These are phyloP conservation scores for Syzygium jambos DNA, from an alignment of 345 rosid genomes.

Conservation along the genomic window DNA sequence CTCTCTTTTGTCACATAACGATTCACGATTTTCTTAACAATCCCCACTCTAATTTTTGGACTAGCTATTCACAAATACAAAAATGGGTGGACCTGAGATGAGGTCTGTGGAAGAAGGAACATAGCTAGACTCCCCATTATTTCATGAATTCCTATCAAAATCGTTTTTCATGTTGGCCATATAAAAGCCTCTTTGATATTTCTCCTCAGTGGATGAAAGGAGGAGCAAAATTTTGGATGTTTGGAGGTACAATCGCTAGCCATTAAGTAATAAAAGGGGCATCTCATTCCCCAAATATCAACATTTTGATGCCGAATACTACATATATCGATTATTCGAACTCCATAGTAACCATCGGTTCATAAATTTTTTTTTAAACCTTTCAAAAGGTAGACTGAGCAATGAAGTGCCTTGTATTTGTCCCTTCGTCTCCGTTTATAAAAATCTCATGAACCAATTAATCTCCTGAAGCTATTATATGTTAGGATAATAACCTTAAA, in stretches of 20 bases:
- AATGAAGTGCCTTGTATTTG: accelerated
- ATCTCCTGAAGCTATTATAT: too few relatives aligned
- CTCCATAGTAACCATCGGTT: accelerated
- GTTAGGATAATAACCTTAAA: accelerated
- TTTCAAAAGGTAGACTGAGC: accelerated
- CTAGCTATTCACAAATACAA: background rate
- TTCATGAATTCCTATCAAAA: background rate
- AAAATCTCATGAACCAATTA: too few relatives aligned
- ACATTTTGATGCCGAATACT: background rate
- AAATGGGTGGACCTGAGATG: background rate
- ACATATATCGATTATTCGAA: accelerated
- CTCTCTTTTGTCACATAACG: background rate
- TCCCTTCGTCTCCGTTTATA: accelerated
- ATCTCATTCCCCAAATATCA: background rate
- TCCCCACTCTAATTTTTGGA: background rate
- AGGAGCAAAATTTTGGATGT: background rate
- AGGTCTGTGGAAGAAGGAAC: background rate
- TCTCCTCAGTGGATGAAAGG: background rate
- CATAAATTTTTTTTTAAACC: too few relatives aligned
- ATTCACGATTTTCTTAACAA: background rate
- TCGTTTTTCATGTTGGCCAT: background rate
- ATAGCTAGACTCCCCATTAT: background rate
- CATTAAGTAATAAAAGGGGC: background rate
- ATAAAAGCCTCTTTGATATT: background rate
- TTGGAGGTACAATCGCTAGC: background rate